These are phyloP conservation scores for Tuber magnatum DNA, from an alignment of 495 filamentous ascomycete genomes.

Conservation along the genomic window DNA sequence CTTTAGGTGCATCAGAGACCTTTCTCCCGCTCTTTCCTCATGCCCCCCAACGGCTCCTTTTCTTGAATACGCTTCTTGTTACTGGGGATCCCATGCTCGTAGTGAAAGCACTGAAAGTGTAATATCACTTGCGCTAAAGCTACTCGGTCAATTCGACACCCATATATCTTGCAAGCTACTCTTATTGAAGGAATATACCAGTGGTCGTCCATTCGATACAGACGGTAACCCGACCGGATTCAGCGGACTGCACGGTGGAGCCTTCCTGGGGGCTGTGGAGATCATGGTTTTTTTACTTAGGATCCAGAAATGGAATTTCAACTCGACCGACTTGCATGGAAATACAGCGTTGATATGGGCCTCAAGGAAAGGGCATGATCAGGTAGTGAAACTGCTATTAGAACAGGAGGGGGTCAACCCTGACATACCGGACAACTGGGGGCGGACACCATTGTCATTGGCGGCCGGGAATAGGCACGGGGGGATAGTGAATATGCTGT, in stretches of 20 bases:
- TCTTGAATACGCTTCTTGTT: no score
- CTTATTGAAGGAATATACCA: not conserved
- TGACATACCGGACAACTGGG: no score
- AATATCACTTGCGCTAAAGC: not conserved
- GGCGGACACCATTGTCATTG: no score
- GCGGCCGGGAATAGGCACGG: no score
- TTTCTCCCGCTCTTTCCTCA: no score
- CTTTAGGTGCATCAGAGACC: not conserved
- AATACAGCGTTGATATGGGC: not conserved
- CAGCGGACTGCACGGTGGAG: not conserved
- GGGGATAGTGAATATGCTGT: not conserved
- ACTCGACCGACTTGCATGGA: not conserved
- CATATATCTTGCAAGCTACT: not conserved
- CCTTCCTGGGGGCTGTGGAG: not conserved
- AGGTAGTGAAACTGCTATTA: not conserved
- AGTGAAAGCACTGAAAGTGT: not conserved
- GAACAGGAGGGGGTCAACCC: no score
- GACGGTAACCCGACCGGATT: not conserved
- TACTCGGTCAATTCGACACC: not conserved
- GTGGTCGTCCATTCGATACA: not conserved
- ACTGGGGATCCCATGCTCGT: no score
- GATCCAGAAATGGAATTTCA: not conserved
- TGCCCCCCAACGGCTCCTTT: no score
- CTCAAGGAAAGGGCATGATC: not conserved
- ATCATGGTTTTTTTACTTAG: not conserved